Conservation (phyloP, 108 stramenopile genomes). For the Cyclotella baltica region DNA sequence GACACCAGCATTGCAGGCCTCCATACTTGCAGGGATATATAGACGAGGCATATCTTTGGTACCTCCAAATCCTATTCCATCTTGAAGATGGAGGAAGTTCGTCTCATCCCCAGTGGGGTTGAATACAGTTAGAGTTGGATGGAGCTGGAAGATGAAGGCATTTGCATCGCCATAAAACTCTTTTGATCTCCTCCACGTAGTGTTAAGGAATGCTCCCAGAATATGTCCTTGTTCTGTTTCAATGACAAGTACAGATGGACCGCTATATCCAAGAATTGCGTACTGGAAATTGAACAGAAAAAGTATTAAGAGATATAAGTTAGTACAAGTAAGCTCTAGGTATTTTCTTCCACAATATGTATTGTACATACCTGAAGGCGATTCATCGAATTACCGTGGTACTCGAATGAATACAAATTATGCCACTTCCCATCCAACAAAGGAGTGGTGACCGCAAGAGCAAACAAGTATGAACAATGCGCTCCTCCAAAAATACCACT, state of each 20-base stretch:
- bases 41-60: slow-evolving; percentile 46
- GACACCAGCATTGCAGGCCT: slow-evolving; percentile 48
- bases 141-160: slow-evolving; percentile 49
- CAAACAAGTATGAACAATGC: slow-evolving; percentile 45
- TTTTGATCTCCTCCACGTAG: slow-evolving; percentile 41
- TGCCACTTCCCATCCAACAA: slow-evolving; percentile 48
- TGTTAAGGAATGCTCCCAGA: slow-evolving; percentile 45
- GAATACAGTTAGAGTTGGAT: slow-evolving; percentile 46
- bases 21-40: slow-evolving; percentile 52
- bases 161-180: slow-evolving; percentile 49
- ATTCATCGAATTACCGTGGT: slow-evolving; percentile 52
- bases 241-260: slow-evolving; percentile 42
- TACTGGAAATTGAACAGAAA: slow-evolving; percentile 11
- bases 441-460: slow-evolving; percentile 45
- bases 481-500: slow-evolving; percentile 37
- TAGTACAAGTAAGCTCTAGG: not conserved
- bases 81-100: slow-evolving; percentile 51
- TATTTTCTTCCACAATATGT: not conserved
- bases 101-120: slow-evolving; percentile 35
- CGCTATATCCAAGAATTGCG: slow-evolving; percentile 49
- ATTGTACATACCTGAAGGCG: slow-evolving; percentile 33
- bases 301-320: not conserved
- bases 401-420: slow-evolving; percentile 46
- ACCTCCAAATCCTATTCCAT: slow-evolving; percentile 55
- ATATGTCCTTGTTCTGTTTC: slow-evolving; percentile 47